Base-by-base conservation (phyloP, 305 asterid genomes). In the Striga hermonthica region DNA sequence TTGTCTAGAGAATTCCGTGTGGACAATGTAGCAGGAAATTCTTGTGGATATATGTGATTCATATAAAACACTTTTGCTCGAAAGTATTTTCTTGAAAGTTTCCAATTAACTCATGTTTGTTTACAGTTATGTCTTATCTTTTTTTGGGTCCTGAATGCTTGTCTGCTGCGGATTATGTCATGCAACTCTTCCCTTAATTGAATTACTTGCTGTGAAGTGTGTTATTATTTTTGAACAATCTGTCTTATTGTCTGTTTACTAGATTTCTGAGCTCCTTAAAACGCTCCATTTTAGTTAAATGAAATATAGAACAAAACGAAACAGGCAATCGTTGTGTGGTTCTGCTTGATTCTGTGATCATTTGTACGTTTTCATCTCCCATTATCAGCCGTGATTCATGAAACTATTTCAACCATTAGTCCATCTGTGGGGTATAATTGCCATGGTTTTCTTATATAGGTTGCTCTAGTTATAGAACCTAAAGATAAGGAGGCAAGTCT, bases 401-500 rank as follows among this genome's bases (percentile, higher is more conserved):
- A 34, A 10, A 72, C 34, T 35, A 45, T 54, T 53, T 49, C 64
- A 49, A n/a, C 11, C 34, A 39, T 43, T 59, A 63, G 71, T 61
- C 31, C n/a, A 54, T 40, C 10, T 49, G 5, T 45, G 13, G 52
- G 37, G 56, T 34, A 38, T 39, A 50, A 43, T 65, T 65, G 11
- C 54, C 60, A 54, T 52, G 45, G 22, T 58, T 62, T 68, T 48
- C 65, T 75, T 65, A 57, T 69, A 66, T 71, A 94, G 99, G 98
- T 94, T 7, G 95, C 99, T 38, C 80, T 94, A 66, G 99, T 94
- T 68, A 94, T 94, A 73, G 99, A 94, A 82, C 97, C 99, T 45
- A 94, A 91, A 85, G 99, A 94, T 73, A 91, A 91, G 84, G 99
- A 94, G 78, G 91, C 98, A 68, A 94, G 88, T 82, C 85, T 91